Base-by-base conservation (phyloP, 176 grass and related monocot genomes). In the Coix lacrymajobi region DNA sequence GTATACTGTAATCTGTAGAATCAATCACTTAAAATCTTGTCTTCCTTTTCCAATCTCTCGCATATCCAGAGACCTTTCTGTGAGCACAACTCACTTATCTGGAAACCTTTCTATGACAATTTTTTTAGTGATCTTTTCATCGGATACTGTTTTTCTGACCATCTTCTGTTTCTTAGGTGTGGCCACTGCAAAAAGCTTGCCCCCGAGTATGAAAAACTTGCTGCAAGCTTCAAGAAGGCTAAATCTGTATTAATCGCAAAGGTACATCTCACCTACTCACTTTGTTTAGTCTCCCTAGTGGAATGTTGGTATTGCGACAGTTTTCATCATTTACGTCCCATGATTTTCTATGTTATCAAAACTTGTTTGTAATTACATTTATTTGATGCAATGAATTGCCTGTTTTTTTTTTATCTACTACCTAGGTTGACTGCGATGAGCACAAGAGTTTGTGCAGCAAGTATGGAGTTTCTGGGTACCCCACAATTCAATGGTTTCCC, bases 141-240 rank as follows among this genome's bases (percentile, higher is more conserved):
- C 10, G 40, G 29, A 45, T 31, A 68, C 20, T 56, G 22, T 54
- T 69, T 20, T 40, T 31, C 62, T 88, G 14, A 61, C 66, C 1
- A 33, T 75, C 20, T 22, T 31, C 17, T 88, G 56, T 28, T 34
- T 89, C 69, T 79, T 84, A 98, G 96, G 96, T 98, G 96, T 17
- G 96, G 96, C 3, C 96, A 98, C 73, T 98, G 96, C 85, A 98
- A 98, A 91, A 98, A 98, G 60, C 96, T 98, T 90, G 96, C 96
- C 28, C 96, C 96, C 20, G 93, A 98, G 75, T 98, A 98, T 78
- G 96, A 96, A 84, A 91, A 98, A 75, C 91, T 98, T 19, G 87
- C 89, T 10, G 88, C 83, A 77, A 98, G 93, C 79, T 98, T 98
- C 78, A 98, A 95, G 73, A 98, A 95, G 81, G 83, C 91, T 75